These are phyloP conservation scores for Cyclostephanos invisitatus DNA, from an alignment of 108 stramenopile genomes.

Conservation along the genomic window DNA sequence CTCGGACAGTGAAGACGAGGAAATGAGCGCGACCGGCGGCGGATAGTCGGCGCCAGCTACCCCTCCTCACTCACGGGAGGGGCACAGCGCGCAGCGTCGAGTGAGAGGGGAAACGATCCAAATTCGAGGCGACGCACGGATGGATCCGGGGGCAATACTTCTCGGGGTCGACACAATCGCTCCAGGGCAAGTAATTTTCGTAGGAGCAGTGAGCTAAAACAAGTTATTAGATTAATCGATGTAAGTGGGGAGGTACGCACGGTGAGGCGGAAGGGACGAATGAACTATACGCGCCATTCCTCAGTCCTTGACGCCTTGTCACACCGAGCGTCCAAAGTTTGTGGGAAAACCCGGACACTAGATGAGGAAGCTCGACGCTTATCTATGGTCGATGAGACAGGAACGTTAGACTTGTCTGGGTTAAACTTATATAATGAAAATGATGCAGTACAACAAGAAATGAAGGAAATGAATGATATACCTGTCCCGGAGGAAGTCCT, in stretches of 20 bases:
- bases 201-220: not conserved
- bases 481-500: not conserved
- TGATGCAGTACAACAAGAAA: not conserved
- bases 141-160: not conserved
- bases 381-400: not conserved
- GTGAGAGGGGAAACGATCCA: not conserved
- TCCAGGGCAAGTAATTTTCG: not conserved
- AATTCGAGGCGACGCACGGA: not conserved
- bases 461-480: not conserved
- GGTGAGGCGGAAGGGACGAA: not conserved
- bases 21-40: not conserved
- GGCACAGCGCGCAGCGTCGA: slow-evolving; percentile 6
- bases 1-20: not conserved
- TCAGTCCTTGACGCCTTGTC: not conserved
- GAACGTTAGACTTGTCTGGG: not conserved
- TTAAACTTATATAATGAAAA: not conserved
- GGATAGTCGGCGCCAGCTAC: slow-evolving; percentile 9
- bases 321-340: not conserved
- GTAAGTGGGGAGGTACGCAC: not conserved
- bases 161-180: not conserved
- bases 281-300: not conserved
- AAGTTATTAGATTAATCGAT: not conserved
- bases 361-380: not conserved
- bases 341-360: not conserved
- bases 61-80: not conserved